Conservation (phyloP, 2,329 filamentous ascomycete genomes). For the Scedosporium apiospermum region DNA sequence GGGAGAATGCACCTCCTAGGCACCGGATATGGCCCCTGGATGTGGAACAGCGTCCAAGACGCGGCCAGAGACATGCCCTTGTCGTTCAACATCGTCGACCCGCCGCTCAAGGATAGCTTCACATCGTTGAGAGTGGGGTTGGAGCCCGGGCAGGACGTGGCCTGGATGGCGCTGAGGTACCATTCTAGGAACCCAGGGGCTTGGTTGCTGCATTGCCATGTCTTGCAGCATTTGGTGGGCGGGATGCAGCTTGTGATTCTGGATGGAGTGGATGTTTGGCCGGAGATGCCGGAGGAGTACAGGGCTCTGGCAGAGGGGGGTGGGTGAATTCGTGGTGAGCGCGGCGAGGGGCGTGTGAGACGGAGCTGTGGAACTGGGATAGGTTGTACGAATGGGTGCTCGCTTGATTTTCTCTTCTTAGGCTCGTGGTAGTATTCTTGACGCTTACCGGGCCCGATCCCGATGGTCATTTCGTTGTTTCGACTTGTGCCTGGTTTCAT, state of each 20-base stretch:
- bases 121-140: constrained; percentile 7
- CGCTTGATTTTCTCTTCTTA: too few species aligned
- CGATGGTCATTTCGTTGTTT: background rate
- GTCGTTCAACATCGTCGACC: constrained; percentile 47
- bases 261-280: constrained; percentile 35
- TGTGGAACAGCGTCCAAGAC: constrained; percentile 42
- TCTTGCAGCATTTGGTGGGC: constrained; percentile 41
- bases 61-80: constrained; percentile 35
- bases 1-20: constrained; percentile 52
- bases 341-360: background rate
- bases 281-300: constrained; percentile 29
- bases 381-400: too few species aligned
- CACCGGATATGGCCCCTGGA: constrained; percentile 37
- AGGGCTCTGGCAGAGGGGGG: background rate
- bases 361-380: background rate
- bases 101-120: constrained; percentile 39
- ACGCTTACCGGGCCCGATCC: too few species aligned
- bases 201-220: constrained; percentile 48
- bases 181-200: constrained; percentile 42
- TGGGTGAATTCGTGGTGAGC: background rate
- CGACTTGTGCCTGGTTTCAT: too few species aligned
- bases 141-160: constrained; percentile 8
- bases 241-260: constrained; percentile 46
- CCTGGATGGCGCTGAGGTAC: constrained; percentile 43
- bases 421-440: background rate